A percentile compares a stretch with the other conserved stretches of the same genome.
Evolutionary conservation across 768 basidiomycete species (phyloP).

Genomic region (Pleurotus eryngii): DNA sequence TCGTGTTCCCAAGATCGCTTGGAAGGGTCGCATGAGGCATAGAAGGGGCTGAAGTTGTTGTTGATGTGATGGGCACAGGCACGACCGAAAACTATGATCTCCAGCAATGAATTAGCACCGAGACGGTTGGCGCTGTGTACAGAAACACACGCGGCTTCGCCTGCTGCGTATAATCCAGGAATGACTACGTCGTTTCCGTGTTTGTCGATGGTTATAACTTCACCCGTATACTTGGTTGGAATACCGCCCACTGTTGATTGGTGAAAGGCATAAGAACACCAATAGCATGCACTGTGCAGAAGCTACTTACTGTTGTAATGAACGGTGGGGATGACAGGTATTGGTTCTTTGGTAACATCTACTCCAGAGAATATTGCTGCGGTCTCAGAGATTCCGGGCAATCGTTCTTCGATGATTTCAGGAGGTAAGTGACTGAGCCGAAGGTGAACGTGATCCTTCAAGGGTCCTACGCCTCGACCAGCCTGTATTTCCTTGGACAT

Average conservation of each 20-base stretch:
- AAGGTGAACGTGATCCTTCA: slow-evolving; percentile 95
- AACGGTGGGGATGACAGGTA: slow-evolving; percentile 95
- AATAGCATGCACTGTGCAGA: too few relatives aligned
- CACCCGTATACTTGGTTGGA: slow-evolving; percentile 96
- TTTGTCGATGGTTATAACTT: slow-evolving; percentile 84
- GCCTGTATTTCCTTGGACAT: slow-evolving; percentile 99
- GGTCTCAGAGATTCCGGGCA: slow-evolving; percentile 99
- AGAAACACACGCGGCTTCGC: slow-evolving; percentile 97
- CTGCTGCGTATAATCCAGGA: slow-evolving; percentile 95
- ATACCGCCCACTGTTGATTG: slow-evolving; percentile 86
- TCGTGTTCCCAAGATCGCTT: slow-evolving; percentile 77
- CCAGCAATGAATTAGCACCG: slow-evolving; percentile 96
- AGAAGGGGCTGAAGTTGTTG: slow-evolving; percentile 83
- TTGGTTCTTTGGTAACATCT: slow-evolving; percentile 99
- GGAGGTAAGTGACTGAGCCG: slow-evolving; percentile 96
- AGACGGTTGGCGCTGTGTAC: slow-evolving; percentile 99
- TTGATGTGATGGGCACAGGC: slow-evolving; percentile 96
- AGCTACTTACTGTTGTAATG: slow-evolving; percentile 89
- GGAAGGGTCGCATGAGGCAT: slow-evolving; percentile 86
- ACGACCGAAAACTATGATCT: slow-evolving; percentile 98
- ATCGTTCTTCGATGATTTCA: slow-evolving; percentile 90
- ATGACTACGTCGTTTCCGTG: slow-evolving; percentile 91
- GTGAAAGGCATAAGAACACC: too few relatives aligned
- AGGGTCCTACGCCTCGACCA: slow-evolving; percentile 96
- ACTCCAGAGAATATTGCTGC: slow-evolving; percentile 98